Conservation (phyloP, 1,139 yeast genomes). For the Spathaspora sp. region DNA sequence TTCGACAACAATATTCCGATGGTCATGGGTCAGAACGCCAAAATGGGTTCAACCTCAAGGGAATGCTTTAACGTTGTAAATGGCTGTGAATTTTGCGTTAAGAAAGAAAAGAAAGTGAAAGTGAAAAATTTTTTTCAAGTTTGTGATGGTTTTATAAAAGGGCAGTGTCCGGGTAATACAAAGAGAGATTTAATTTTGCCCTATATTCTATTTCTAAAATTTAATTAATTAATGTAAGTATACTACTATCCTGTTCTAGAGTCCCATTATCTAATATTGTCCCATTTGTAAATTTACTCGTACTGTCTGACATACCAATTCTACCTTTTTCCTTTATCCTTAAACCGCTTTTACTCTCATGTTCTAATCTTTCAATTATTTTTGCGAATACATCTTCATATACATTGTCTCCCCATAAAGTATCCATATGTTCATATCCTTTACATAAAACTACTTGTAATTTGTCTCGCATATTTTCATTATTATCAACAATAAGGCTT, state of each 20-base stretch:
- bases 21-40: conserved; percentile 80
- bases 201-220: neutral
- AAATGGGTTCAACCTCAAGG: conserved; percentile 74
- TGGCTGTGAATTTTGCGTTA: conserved; percentile 75
- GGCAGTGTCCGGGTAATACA: conserved; percentile 2
- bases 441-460: conserved; percentile 24
- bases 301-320: neutral
- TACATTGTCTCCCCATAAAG: conserved; percentile 33
- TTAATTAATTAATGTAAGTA: neutral
- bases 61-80: conserved; percentile 64
- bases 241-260: neutral
- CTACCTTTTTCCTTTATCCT: neutral
- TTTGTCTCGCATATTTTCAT: conserved; percentile 24
- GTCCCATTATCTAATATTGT: neutral
- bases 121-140: conserved; percentile 15
- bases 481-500: conserved; percentile 24
- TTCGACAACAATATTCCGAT: conserved; percentile 53
- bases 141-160: conserved; percentile 1
- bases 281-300: neutral
- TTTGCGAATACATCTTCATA: conserved; percentile 27
- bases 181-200: no score
- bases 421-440: conserved; percentile 38
- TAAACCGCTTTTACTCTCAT: neutral
- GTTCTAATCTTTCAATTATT: conserved; percentile 14
- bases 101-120: conserved; percentile 17